These are phyloP conservation scores for Fusarium subglutinans DNA, from an alignment of 2,329 filamentous ascomycete genomes.

Conservation along the genomic window DNA sequence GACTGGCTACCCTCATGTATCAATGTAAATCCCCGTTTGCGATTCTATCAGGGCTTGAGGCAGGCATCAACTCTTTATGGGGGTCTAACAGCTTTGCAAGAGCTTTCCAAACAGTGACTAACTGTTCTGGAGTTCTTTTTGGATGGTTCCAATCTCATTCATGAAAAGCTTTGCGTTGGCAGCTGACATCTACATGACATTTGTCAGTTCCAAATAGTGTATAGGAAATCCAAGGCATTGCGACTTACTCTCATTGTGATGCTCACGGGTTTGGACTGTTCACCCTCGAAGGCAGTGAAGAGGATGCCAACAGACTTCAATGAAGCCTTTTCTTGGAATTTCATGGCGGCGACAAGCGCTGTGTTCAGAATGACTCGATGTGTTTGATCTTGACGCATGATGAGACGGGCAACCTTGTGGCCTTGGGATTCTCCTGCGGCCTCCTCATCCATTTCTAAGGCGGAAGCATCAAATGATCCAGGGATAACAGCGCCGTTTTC, in stretches of 20 bases:
- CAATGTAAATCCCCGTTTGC: constrained; percentile 16
- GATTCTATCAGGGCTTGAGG: constrained; percentile 8
- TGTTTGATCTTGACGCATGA: constrained; percentile 92
- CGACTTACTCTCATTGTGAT: constrained; percentile 68
- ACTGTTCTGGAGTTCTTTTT: constrained; percentile 59
- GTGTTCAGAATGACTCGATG: constrained; percentile 89
- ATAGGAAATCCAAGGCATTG: too few relatives aligned
- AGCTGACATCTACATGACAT: constrained; percentile 58
- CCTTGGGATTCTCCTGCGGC: constrained; percentile 39
- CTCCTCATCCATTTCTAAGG: constrained; percentile 57
- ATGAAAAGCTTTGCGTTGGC: constrained; percentile 63
- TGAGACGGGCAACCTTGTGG: constrained; percentile 72
- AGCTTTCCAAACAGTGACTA: constrained; percentile 35
- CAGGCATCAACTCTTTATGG: constrained; percentile 16
- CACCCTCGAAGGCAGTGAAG: constrained; percentile 70
- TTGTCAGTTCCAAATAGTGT: constrained; percentile 6
- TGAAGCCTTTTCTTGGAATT: constrained; percentile 79
- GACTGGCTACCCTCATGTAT: constrained; percentile 11
- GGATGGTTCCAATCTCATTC: constrained; percentile 59
- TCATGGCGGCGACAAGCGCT: constrained; percentile 79
- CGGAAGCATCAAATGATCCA: constrained; percentile 65
- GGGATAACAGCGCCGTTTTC: constrained; percentile 60
- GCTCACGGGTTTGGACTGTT: constrained; percentile 63
- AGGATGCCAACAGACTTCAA: constrained; percentile 76
- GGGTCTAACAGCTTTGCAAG: constrained; percentile 11